These are phyloP conservation scores for Centrapalus pauciflorus DNA, from an alignment of 129 eudicot genomes.

Conservation along the genomic window DNA sequence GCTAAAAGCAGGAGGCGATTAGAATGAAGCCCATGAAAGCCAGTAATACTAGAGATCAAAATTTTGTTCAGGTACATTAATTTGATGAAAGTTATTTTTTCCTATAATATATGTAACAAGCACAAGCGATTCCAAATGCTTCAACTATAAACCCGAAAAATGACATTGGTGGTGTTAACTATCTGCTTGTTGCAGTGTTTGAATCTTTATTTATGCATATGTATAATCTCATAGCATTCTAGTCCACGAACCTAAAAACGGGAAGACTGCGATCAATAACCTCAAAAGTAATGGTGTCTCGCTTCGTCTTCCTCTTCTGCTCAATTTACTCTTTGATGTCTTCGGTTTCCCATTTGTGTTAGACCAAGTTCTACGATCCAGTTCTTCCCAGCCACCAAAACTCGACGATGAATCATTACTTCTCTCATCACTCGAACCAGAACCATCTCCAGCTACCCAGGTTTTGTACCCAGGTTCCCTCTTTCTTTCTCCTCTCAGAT, in stretches of 20 bases:
- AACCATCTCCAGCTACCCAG: constrained; percentile 47
- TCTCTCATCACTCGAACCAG: constrained; percentile 22
- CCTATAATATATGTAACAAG: constrained; percentile 1
- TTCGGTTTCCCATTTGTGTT: constrained; percentile 14
- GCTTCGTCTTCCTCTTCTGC: constrained; percentile 31
- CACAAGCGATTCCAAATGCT: not conserved
- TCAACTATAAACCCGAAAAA: constrained; percentile 9
- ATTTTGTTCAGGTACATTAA: constrained; percentile 23
- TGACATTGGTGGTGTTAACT: not conserved
- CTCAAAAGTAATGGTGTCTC: constrained; percentile 57
- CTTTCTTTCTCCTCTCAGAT: constrained; percentile 19
- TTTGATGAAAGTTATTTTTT: not conserved
- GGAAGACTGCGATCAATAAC: constrained; percentile 68
- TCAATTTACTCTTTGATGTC: constrained; percentile 27
- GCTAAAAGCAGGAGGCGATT: constrained; percentile 45
- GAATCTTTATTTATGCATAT: not conserved
- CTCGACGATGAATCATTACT: constrained; percentile 16
- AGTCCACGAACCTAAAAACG: constrained; percentile 77
- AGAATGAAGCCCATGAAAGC: constrained; percentile 2
- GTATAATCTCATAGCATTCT: constrained; percentile 31
- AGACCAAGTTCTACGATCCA: constrained; percentile 34
- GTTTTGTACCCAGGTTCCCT: constrained; percentile 38
- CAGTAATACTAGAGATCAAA: constrained; percentile 10
- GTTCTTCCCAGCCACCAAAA: constrained; percentile 96
- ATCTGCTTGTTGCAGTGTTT: not conserved